Evolutionary conservation across 768 basidiomycete species (phyloP).

Genomic region (Piloderma croceum): DNA sequence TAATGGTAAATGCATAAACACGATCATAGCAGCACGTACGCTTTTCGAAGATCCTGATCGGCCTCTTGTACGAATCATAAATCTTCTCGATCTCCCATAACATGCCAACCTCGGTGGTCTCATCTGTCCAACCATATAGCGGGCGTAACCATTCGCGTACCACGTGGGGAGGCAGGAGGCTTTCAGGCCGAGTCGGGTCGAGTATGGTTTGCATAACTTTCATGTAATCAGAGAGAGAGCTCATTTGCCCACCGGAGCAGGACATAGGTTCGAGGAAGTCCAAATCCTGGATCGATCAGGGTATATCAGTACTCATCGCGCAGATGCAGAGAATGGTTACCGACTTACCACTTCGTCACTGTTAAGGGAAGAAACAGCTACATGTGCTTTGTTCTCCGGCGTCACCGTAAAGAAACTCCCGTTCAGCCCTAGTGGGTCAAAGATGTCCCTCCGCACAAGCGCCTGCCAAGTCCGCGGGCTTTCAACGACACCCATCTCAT

Average conservation of each 20-base stretch:
- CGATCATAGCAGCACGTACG: background rate
- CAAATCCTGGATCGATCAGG: slow-evolving; percentile 25
- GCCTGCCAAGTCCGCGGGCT: slow-evolving; percentile 33
- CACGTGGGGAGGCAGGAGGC: slow-evolving; percentile 28
- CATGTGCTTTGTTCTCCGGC: slow-evolving; percentile 24
- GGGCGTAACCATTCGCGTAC: slow-evolving; percentile 41
- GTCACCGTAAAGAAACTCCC: slow-evolving; percentile 40
- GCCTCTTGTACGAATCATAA: slow-evolving; percentile 25
- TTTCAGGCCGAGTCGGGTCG: slow-evolving; percentile 31
- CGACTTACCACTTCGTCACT: slow-evolving; percentile 30
- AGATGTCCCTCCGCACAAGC: slow-evolving; percentile 44
- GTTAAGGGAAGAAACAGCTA: slow-evolving; percentile 36
- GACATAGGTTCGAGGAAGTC: slow-evolving; percentile 36
- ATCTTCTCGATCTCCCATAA: slow-evolving; percentile 39
- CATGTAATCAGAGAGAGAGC: slow-evolving; percentile 41
- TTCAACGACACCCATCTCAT: no score
- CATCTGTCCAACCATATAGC: slow-evolving; percentile 32
- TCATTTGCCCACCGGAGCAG: slow-evolving; percentile 46
- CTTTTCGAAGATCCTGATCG: slow-evolving; percentile 26
- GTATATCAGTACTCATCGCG: no score
- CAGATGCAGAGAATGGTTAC: background rate
- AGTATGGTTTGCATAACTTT: slow-evolving; percentile 41
- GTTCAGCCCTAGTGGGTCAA: slow-evolving; percentile 40
- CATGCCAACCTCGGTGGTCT: slow-evolving; percentile 32
- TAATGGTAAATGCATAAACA: background rate